A percentile compares a stretch with the other conserved stretches of the same genome.
These are phyloP conservation scores for Diutina pseudorugosa DNA, from an alignment of 1,139 yeast genomes.

Conservation along the genomic window DNA sequence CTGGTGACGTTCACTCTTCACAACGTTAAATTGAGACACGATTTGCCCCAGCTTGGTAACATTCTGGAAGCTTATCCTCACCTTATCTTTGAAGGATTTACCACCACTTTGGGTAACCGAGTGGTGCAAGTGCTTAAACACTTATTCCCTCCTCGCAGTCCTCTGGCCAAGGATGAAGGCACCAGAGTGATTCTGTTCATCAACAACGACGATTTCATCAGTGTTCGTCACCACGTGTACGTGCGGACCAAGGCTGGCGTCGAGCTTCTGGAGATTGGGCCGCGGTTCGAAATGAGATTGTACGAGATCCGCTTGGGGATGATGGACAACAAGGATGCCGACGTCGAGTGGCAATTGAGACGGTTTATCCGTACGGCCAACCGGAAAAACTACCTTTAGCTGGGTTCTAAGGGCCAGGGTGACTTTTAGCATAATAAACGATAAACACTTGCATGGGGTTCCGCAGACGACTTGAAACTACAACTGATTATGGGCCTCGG, in stretches of 20 bases:
- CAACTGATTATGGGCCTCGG: too few species aligned
- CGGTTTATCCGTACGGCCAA: slow-evolving; percentile 91
- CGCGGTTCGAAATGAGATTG: slow-evolving; percentile 93
- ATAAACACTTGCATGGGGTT: too few species aligned
- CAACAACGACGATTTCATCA: slow-evolving; percentile 81
- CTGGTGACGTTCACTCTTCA: slow-evolving; percentile 90
- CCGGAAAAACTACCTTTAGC: slow-evolving; percentile 68
- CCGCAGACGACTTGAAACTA: too few species aligned
- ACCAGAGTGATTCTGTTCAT: slow-evolving; percentile 86
- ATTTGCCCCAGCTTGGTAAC: slow-evolving; percentile 74
- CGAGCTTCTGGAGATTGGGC: slow-evolving; percentile 93
- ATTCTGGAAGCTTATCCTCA: slow-evolving; percentile 91
- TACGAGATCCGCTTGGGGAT: slow-evolving; percentile 85
- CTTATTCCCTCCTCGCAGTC: slow-evolving; percentile 60
- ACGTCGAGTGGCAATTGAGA: slow-evolving; percentile 90
- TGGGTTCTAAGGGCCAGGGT: not conserved
- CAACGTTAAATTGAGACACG: slow-evolving; percentile 90
- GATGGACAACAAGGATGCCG: slow-evolving; percentile 93
- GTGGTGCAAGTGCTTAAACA: slow-evolving; percentile 76
- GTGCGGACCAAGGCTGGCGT: slow-evolving; percentile 82
- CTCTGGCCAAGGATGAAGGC: slow-evolving; percentile 80
- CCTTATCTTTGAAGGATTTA: slow-evolving; percentile 81
- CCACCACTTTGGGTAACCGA: slow-evolving; percentile 73
- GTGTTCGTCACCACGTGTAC: slow-evolving; percentile 91
- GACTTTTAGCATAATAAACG: too few species aligned